phyloP scores from a whole-genome alignment of 2,329 filamentous ascomycete species.

The Pseudogymnoascus sp. region DNA sequence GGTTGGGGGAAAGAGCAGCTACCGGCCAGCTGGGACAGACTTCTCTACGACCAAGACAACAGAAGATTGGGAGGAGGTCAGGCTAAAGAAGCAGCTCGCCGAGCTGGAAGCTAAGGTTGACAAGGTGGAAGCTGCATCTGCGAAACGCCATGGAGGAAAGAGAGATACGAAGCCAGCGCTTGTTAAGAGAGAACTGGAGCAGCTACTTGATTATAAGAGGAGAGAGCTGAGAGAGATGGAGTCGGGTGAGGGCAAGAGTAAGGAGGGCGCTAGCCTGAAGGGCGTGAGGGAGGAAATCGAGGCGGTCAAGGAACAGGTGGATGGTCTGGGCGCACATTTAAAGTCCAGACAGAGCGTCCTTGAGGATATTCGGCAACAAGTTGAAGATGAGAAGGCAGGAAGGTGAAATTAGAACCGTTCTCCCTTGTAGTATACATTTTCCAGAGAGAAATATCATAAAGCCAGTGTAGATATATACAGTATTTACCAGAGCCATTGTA shows the following conservation, averaged over 20 bases:
- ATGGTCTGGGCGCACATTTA: slow-evolving; percentile 79
- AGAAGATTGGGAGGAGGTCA: slow-evolving; percentile 93
- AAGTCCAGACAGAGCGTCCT: slow-evolving; percentile 67
- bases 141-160: slow-evolving; percentile 55
- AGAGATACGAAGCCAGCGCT: slow-evolving; percentile 78
- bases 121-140: slow-evolving; percentile 67
- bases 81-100: slow-evolving; percentile 82
- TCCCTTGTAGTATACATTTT: neutral
- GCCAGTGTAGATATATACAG: neutral
- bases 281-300: slow-evolving; percentile 77
- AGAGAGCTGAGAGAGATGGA: slow-evolving; percentile 69
- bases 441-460: neutral
- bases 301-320: slow-evolving; percentile 88
- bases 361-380: slow-evolving; percentile 68
- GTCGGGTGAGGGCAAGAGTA: slow-evolving; percentile 60
- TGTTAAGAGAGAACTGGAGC: slow-evolving; percentile 89
- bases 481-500: neutral
- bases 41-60: slow-evolving; percentile 80
- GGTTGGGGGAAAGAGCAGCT: slow-evolving; percentile 64
- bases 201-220: slow-evolving; percentile 91
- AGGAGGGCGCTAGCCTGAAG: slow-evolving; percentile 65
- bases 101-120: slow-evolving; percentile 85
- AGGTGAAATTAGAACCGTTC: slow-evolving; percentile 27
- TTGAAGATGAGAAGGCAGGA: slow-evolving; percentile 74
- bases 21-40: slow-evolving; percentile 80